Conservation (phyloP, 345 rosid genomes). For the Linum trigynum region DNA sequence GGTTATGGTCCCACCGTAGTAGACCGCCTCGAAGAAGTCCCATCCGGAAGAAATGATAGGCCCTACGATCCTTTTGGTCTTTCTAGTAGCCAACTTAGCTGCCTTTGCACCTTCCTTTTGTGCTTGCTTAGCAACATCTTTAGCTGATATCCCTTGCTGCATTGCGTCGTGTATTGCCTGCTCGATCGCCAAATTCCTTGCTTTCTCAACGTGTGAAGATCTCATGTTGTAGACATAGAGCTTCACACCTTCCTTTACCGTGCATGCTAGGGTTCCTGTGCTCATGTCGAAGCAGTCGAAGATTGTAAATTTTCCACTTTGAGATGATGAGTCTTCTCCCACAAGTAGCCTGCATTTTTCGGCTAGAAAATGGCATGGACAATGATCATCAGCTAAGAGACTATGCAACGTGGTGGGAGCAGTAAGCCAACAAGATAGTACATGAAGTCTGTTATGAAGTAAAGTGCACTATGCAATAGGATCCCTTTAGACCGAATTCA, state of each 20-base stretch:
- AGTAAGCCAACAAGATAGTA: no score
- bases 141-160: constrained; percentile 43
- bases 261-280: constrained; percentile 69
- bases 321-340: constrained; percentile 72
- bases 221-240: constrained; percentile 78
- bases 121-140: constrained; percentile 63
- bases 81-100: constrained; percentile 56
- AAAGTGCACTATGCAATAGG: no score
- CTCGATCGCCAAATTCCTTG: constrained; percentile 56
- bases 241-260: constrained; percentile 78
- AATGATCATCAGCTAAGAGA: neutral
- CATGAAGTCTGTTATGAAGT: no score
- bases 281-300: constrained; percentile 89
- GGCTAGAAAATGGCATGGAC: constrained; percentile 30
- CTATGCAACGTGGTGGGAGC: no score
- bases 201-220: constrained; percentile 68
- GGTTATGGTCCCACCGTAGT: constrained; percentile 71
- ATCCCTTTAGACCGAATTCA: no score
- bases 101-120: constrained; percentile 77
- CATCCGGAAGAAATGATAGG: constrained; percentile 88
- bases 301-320: constrained; percentile 81
- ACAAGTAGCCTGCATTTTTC: constrained; percentile 78
- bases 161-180: constrained; percentile 52
- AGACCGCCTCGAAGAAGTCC: constrained; percentile 94
- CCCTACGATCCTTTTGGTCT: constrained; percentile 78